Conservation (phyloP, 1,284 basidiomycete genomes). For the Fereydounia khargensis region DNA sequence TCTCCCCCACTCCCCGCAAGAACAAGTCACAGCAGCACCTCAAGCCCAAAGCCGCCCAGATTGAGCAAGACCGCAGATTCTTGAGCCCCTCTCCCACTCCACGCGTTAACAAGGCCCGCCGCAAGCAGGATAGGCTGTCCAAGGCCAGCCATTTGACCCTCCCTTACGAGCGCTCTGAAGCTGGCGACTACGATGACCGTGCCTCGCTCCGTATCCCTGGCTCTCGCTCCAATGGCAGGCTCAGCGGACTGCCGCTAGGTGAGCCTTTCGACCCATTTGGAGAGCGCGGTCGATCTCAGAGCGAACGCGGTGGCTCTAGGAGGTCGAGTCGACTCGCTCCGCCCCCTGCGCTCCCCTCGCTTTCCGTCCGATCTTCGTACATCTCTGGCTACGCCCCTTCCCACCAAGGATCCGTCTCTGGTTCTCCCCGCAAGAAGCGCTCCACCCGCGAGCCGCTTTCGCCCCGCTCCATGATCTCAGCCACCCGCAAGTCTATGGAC, state of each 20-base stretch:
- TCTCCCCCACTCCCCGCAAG: constrained; percentile 2
- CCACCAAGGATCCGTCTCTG: neutral
- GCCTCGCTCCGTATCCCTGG: constrained; percentile 15
- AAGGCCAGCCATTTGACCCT: constrained; percentile 29
- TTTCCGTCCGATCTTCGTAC: no score
- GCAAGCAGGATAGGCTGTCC: constrained; percentile 9
- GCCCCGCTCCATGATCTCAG: constrained; percentile 2
- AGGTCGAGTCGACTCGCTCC: constrained; percentile 12
- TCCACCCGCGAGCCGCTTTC: constrained; percentile 9
- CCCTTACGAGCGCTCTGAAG: constrained; percentile 24
- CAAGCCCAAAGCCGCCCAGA: neutral
- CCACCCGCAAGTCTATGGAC: constrained; percentile 17
- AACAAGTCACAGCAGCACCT: neutral
- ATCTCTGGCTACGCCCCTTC: neutral
- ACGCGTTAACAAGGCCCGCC: constrained; percentile 4
- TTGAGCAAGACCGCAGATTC: constrained; percentile 2
- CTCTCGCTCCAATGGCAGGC: no score
- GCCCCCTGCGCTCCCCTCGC: constrained; percentile 12
- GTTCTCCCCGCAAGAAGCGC: no score
- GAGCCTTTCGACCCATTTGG: constrained; percentile 8
- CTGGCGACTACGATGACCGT: constrained; percentile 14
- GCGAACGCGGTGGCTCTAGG: constrained; percentile 6
- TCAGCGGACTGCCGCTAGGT: no score
- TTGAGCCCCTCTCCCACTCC: constrained; percentile 9
- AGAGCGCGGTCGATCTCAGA: constrained; percentile 6